phyloP scores from a whole-genome alignment of 371 early-diverging fungal genomes.

The Apophysomyces variabilis region DNA sequence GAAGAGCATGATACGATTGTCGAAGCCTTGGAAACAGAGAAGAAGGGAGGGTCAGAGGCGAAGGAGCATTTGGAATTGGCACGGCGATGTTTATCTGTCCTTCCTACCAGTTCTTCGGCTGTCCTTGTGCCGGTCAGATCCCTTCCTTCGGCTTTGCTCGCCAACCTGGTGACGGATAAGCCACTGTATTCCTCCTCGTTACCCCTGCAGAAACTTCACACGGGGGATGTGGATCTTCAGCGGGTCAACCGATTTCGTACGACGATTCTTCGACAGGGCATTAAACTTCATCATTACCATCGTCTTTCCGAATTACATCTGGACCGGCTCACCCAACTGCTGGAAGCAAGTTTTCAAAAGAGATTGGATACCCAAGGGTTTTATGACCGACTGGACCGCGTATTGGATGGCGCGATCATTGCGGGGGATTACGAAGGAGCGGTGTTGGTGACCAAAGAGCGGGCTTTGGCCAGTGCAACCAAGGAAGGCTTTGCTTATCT shows the following conservation, averaged over 20 bases:
- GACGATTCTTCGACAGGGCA: slow-evolving; percentile 81
- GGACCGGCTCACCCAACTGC: slow-evolving; percentile 55
- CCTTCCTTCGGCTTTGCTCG: slow-evolving; percentile 46
- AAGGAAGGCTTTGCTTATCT: slow-evolving; percentile 59
- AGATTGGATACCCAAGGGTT: slow-evolving; percentile 62
- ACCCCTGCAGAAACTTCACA: slow-evolving; percentile 24
- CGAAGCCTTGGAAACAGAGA: slow-evolving; percentile 27
- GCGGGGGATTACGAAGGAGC: slow-evolving; percentile 85
- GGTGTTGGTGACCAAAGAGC: slow-evolving; percentile 46
- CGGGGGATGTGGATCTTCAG: slow-evolving; percentile 12
- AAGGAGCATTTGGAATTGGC: slow-evolving; percentile 39
- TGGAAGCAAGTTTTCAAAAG: slow-evolving; percentile 83
- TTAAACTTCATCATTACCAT: slow-evolving; percentile 61
- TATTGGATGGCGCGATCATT: slow-evolving; percentile 69
- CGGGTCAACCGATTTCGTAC: slow-evolving; percentile 51
- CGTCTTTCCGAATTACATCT: slow-evolving; percentile 59
- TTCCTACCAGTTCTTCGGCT: slow-evolving; percentile 51
- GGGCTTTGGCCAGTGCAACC: slow-evolving; percentile 1
- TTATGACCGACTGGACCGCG: slow-evolving; percentile 64
- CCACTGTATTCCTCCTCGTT: slow-evolving; percentile 56
- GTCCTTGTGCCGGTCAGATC: slow-evolving; percentile 48
- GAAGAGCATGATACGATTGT: slow-evolving; percentile 49
- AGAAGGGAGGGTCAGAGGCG: slow-evolving; percentile 27
- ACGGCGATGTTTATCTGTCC: slow-evolving; percentile 33
- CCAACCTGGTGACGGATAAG: slow-evolving; percentile 56